Percentiles rank a stretch among this genome's conserved stretches.
These are phyloP conservation scores for Alliaria petiolata DNA, from an alignment of 345 rosid genomes.

Conservation along the genomic window DNA sequence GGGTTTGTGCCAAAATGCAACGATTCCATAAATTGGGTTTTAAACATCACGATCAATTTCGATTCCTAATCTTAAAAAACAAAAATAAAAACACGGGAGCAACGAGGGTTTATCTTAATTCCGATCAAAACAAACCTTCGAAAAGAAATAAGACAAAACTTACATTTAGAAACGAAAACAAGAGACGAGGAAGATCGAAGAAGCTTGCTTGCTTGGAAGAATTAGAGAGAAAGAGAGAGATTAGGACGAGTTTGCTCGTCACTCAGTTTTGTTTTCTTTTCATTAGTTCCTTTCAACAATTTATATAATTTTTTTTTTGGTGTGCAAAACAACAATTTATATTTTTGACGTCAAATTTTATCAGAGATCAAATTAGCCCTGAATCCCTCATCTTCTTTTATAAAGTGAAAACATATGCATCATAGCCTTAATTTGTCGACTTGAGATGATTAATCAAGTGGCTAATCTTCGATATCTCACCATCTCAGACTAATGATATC, in stretches of 20 bases:
- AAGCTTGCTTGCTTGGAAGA: neutral
- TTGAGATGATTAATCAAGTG: no score
- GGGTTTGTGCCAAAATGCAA: neutral
- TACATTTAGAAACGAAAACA: neutral
- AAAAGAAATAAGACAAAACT: neutral
- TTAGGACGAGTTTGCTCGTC: neutral
- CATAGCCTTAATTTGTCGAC: no score
- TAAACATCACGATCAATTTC: no score
- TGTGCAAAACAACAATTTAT: no score
- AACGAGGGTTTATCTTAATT: neutral
- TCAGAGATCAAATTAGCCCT: neutral
- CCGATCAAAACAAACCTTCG: neutral
- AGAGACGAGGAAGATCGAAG: slow-evolving; percentile 1
- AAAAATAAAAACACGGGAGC: no score
- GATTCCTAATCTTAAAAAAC: neutral
- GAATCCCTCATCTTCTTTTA: neutral
- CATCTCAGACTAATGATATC: no score
- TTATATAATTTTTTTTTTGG: no score
- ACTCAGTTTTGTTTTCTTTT: neutral
- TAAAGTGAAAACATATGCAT: neutral
- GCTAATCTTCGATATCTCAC: neutral
- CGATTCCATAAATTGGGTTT: neutral
- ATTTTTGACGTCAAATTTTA: neutral
- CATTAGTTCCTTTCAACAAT: no score
- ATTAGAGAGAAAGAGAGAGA: neutral